These are phyloP conservation scores for Thielaviopsis ethacetica DNA, from an alignment of 2,329 filamentous ascomycete species.

Conservation along the genomic window DNA sequence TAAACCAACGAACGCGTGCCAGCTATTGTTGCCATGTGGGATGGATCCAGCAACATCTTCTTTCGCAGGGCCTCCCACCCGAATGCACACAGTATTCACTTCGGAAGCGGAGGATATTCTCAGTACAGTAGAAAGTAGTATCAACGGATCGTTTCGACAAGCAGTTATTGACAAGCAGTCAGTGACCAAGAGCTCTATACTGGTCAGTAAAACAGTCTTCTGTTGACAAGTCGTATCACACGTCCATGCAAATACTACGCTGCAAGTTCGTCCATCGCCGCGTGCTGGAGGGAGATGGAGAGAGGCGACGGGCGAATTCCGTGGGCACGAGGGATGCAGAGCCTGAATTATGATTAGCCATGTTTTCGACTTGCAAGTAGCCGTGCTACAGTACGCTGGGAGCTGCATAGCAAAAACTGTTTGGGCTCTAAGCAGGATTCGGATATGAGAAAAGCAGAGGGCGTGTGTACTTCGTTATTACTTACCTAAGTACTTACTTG, in stretches of 20 bases:
- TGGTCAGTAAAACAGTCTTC: not conserved
- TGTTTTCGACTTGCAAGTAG: not conserved
- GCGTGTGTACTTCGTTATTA: too few species aligned
- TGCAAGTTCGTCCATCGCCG: not conserved
- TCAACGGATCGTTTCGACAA: not conserved
- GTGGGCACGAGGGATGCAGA: not conserved
- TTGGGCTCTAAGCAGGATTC: not conserved
- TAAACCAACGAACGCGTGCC: not conserved
- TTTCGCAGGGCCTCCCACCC: not conserved
- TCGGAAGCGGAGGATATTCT: not conserved
- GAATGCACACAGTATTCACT: not conserved
- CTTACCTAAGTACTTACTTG: too few species aligned
- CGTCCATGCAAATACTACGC: not conserved
- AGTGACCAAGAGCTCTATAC: not conserved
- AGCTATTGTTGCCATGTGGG: not conserved
- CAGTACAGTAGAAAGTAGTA: not conserved
- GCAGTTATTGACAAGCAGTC: too few species aligned
- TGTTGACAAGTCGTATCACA: not conserved
- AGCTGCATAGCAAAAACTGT: not conserved
- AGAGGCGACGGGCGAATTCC: not conserved
- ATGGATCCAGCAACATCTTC: not conserved
- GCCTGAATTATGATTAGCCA: not conserved
- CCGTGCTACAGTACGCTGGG: not conserved
- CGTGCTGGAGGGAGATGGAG: not conserved
- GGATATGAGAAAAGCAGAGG: not conserved